phyloP scores from a whole-genome alignment of 352 stramenopile genomes.

The Phytopythium mirpurense region DNA sequence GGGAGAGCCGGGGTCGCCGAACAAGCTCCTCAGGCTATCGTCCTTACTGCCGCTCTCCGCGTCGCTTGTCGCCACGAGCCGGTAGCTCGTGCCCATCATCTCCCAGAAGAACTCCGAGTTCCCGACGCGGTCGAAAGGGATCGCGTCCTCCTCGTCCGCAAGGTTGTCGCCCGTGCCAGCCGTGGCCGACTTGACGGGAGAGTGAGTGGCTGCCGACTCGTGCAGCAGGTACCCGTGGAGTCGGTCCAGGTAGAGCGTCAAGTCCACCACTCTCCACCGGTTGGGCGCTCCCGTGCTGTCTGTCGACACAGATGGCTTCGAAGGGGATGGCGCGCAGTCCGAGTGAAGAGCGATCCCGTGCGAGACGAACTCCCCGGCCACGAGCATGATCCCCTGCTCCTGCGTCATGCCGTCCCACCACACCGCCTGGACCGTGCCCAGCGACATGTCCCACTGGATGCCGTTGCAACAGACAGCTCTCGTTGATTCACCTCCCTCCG shows the following conservation, averaged over 20 bases:
- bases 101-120: slow-evolving; percentile 60
- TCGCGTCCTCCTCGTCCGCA: slow-evolving; percentile 6
- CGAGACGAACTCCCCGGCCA: slow-evolving; percentile 49
- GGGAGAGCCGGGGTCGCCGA: slow-evolving; percentile 16
- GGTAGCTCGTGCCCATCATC: slow-evolving; percentile 56
- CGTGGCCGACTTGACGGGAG: slow-evolving; percentile 6
- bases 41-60: slow-evolving; percentile 18
- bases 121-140: slow-evolving; percentile 29
- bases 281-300: not conserved
- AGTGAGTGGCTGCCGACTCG: slow-evolving; percentile 5
- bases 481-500: slow-evolving; percentile 5
- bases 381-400: slow-evolving; percentile 39
- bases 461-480: slow-evolving; percentile 27
- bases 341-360: slow-evolving; percentile 31
- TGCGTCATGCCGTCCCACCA: slow-evolving; percentile 67
- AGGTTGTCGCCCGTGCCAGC: slow-evolving; percentile 6
- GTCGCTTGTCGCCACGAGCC: slow-evolving; percentile 17
- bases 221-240: slow-evolving; percentile 53
- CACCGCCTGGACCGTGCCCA: slow-evolving; percentile 48
- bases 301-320: not conserved
- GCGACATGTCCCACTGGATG: slow-evolving; percentile 59
- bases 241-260: slow-evolving; percentile 53
- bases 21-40: slow-evolving; percentile 21
- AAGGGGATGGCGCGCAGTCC: not conserved
- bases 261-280: slow-evolving; percentile 45